A percentile compares a stretch with the other conserved stretches of the same genome.
Evolutionary conservation across 148 eudicot genomes (phyloP).

Genomic region (Amaranthus hypochondriacus): DNA sequence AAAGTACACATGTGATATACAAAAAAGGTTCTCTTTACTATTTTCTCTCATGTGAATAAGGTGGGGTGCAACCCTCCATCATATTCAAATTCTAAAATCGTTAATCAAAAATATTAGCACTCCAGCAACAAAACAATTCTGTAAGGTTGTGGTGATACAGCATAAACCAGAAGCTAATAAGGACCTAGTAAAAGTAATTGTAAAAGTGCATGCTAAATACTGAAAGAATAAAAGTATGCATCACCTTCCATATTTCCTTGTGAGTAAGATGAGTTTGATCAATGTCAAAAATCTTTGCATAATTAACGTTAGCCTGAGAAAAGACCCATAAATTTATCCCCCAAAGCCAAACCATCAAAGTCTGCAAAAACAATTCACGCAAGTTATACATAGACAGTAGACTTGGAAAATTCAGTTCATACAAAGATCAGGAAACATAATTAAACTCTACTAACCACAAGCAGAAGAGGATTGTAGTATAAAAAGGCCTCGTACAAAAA

Average conservation of each 20-base stretch:
- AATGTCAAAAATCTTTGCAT: conserved; percentile 85
- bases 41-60: no score
- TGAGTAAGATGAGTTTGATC: conserved; percentile 85
- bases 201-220: neutral
- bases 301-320: conserved; percentile 62
- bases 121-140: no score
- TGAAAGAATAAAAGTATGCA: neutral
- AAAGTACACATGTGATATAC: no score
- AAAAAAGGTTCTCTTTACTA: no score
- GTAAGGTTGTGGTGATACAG: no score
- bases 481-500: conserved; percentile 95
- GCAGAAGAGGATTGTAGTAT: conserved; percentile 95
- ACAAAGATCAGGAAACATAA: conserved; percentile 5
- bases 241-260: conserved; percentile 93
- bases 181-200: neutral
- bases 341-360: conserved; percentile 92
- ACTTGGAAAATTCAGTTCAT: neutral
- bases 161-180: no score
- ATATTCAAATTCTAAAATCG: no score
- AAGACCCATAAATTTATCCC: conserved; percentile 93
- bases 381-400: conserved; percentile 5
- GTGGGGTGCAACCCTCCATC: no score
- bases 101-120: no score
- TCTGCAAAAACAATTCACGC: conserved; percentile 40
- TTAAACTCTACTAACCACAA: conserved; percentile 55